Evolutionary conservation across 176 grass and related monocot genomes (phyloP).

Genomic region (Avena eriantha): DNA sequence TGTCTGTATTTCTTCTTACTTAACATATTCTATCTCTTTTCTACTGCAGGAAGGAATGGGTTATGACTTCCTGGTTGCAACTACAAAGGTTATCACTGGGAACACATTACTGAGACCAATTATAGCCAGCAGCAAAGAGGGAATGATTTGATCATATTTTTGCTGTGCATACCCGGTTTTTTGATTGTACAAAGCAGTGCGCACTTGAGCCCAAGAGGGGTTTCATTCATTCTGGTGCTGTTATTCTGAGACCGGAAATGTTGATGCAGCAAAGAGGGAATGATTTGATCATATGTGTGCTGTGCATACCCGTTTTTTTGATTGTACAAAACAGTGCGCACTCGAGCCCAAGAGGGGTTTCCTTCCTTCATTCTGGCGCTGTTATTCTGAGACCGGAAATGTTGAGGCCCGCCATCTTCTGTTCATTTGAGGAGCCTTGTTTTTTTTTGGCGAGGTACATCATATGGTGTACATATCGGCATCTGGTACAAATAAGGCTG

Average conservation of each 20-base stretch:
- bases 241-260: background rate
- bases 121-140: constrained; percentile 61
- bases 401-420: background rate
- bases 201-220: constrained; percentile 2
- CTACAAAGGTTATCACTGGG: constrained; percentile 86
- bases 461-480: background rate
- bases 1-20: background rate
- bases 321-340: background rate
- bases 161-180: background rate
- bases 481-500: background rate
- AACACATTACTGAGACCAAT: constrained; percentile 80
- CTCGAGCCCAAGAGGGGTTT: constrained; percentile 8
- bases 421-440: background rate
- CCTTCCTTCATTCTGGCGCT: background rate
- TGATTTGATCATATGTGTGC: constrained; percentile 31
- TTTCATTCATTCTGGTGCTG: background rate
- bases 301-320: background rate
- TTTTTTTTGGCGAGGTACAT: background rate
- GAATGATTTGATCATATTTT: constrained; percentile 37
- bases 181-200: background rate
- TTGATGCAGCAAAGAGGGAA: constrained; percentile 47
- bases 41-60: constrained; percentile 82
- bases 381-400: background rate
- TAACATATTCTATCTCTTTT: background rate
- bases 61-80: constrained; percentile 86